A percentile compares a stretch with the other conserved stretches of the same genome.
These are phyloP conservation scores for Alternaria gaisen DNA, from an alignment of 2,329 filamentous ascomycete genomes.

Conservation along the genomic window DNA sequence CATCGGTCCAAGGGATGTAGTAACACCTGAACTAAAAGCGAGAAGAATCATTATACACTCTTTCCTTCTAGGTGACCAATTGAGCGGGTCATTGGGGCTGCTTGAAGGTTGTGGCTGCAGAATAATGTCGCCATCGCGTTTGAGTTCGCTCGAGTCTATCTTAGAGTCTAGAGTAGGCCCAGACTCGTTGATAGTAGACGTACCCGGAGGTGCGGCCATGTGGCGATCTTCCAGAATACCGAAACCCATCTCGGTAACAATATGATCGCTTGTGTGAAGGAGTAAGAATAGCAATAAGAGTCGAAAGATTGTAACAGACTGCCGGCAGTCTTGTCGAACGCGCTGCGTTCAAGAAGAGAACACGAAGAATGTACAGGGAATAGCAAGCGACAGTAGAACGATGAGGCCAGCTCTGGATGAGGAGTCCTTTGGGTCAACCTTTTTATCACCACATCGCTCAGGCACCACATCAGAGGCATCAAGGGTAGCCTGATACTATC, in stretches of 20 bases:
- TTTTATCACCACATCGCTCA: slow-evolving; percentile 14
- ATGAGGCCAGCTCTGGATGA: slow-evolving; percentile 18
- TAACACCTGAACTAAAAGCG: slow-evolving; percentile 47
- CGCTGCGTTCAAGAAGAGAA: slow-evolving; percentile 1
- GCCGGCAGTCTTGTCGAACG: slow-evolving; percentile 36
- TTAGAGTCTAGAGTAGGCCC: slow-evolving; percentile 18
- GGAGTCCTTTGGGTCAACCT: not conserved
- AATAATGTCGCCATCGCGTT: slow-evolving; percentile 71
- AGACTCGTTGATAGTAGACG: slow-evolving; percentile 37
- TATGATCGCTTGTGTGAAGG: not conserved
- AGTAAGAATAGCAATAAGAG: not conserved
- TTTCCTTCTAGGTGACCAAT: slow-evolving; percentile 45
- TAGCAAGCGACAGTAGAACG: not conserved
- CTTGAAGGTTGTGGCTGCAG: slow-evolving; percentile 91
- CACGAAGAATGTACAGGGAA: not conserved
- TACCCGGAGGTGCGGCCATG: slow-evolving; percentile 45
- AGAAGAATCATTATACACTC: slow-evolving; percentile 46
- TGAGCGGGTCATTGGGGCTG: slow-evolving; percentile 86
- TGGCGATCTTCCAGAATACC: slow-evolving; percentile 42
- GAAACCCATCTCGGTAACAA: slow-evolving; percentile 38
- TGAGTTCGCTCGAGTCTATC: slow-evolving; percentile 39
- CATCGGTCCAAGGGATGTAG: slow-evolving; percentile 53
- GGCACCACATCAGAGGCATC: slow-evolving; percentile 2
- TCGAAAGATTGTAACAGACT: slow-evolving; percentile 21
- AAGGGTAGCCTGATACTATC: slow-evolving; percentile 10